These are phyloP conservation scores for Kuraishia floccosa DNA, from an alignment of 805 yeast species.

Conservation along the genomic window DNA sequence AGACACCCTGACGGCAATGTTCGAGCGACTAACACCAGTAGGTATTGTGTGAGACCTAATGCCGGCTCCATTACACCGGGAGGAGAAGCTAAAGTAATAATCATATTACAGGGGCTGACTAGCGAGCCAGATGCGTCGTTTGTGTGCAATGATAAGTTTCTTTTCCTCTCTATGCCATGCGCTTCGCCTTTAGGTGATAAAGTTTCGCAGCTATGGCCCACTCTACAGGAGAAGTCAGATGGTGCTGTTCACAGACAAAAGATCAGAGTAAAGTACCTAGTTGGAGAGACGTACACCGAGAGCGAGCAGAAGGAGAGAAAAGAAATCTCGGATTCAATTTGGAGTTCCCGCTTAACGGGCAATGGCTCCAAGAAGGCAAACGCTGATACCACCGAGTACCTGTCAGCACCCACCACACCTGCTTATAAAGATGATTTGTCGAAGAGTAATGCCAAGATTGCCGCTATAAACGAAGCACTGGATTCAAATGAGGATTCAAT, in stretches of 20 bases:
- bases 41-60: slow-evolving; percentile 4
- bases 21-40: background rate
- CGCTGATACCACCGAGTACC: background rate
- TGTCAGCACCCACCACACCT: slow-evolving; percentile 1
- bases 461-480: slow-evolving; percentile 3
- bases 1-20: too few species aligned
- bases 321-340: too few species aligned
- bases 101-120: slow-evolving; percentile 75
- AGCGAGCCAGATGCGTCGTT: slow-evolving; percentile 64
- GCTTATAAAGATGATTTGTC: slow-evolving; percentile 1
- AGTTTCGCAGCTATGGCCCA: slow-evolving; percentile 66
- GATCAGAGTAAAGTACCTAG: slow-evolving; percentile 6
- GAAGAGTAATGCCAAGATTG: slow-evolving; percentile 5
- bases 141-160: slow-evolving; percentile 86
- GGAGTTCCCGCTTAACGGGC: too few species aligned
- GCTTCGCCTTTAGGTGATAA: slow-evolving; percentile 44
- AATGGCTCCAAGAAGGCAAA: too few species aligned
- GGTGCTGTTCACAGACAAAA: slow-evolving; percentile 4
- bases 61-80: slow-evolving; percentile 33
- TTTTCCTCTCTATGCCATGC: slow-evolving; percentile 78
- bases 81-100: slow-evolving; percentile 56
- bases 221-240: slow-evolving; percentile 44
- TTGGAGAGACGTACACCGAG: slow-evolving; percentile 2
- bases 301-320: slow-evolving; percentile 2
- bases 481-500: slow-evolving; percentile 3